Percentiles rank a stretch among this genome's conserved stretches.
phyloP scores from a whole-genome alignment of 73 alveolate species.

The Paramecium primaurelia region DNA sequence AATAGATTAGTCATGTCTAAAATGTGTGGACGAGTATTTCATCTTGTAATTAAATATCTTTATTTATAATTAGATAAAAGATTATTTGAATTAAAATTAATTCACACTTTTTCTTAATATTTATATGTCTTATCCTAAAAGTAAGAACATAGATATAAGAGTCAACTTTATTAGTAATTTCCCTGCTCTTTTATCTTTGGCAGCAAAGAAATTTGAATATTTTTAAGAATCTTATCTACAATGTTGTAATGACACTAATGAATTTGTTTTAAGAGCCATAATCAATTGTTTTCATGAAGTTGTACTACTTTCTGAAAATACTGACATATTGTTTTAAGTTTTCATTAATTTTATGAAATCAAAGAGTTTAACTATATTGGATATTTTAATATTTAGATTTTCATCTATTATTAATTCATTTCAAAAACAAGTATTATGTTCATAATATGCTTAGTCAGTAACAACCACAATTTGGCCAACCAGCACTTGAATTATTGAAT shows the following conservation, averaged over 20 bases:
- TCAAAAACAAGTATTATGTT: neutral
- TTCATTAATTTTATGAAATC: neutral
- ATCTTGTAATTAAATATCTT: neutral
- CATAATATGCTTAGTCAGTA: conserved; percentile 19
- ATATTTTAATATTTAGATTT: neutral
- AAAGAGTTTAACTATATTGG: neutral
- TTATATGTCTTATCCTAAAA: neutral
- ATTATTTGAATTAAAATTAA: neutral
- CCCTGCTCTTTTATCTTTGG: conserved; percentile 49
- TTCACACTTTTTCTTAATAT: neutral
- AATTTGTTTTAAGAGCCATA: neutral
- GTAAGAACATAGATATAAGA: conserved; percentile 39
- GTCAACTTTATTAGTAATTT: conserved; percentile 41
- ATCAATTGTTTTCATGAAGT: conserved; percentile 53
- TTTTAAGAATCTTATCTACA: conserved; percentile 25
- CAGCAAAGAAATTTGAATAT: conserved; percentile 40
- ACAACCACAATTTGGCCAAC: conserved; percentile 5
- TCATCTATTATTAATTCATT: neutral
- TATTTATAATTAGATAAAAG: neutral
- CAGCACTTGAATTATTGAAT: neutral
- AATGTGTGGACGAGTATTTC: conserved; percentile 40
- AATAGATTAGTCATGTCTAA: conserved; percentile 20
- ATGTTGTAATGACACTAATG: neutral
- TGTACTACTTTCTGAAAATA: neutral
- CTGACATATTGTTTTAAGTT: neutral